Conservation (phyloP, 345 rosid genomes). For the Salix koriyanagi region DNA sequence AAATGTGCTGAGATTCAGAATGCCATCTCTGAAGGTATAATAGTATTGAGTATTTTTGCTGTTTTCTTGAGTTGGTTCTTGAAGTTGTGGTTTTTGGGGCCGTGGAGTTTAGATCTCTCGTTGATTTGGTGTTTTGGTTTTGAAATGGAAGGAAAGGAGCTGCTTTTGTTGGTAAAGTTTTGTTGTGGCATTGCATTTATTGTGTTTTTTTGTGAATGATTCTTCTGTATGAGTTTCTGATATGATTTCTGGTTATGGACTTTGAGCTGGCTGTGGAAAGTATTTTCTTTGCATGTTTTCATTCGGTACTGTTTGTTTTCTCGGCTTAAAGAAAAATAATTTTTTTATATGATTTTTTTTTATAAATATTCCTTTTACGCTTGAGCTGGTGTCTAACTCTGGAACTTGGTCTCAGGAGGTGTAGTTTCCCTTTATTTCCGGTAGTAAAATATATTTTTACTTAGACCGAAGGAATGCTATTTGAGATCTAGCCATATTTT, state of each 20-base stretch:
- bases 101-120: not conserved
- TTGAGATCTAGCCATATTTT: not conserved
- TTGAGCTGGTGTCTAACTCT: not conserved
- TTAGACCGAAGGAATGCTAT: not conserved
- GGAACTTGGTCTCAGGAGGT: not conserved
- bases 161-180: not conserved
- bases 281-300: not conserved
- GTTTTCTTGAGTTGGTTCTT: not conserved
- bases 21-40: conserved; percentile 72
- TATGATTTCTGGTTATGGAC: not conserved
- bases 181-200: not conserved
- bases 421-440: too few relatives aligned
- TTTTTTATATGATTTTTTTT: not conserved
- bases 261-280: not conserved
- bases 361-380: not conserved
- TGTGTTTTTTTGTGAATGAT: not conserved
- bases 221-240: not conserved
- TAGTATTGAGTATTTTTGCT: not conserved
- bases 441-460: too few relatives aligned
- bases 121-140: conserved; percentile 1
- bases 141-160: not conserved
- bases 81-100: not conserved
- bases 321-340: not conserved
- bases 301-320: not conserved
- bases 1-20: conserved; percentile 89